Evolutionary conservation across 2,329 filamentous ascomycete species (phyloP).

Genomic region (Laburnicola sp.): DNA sequence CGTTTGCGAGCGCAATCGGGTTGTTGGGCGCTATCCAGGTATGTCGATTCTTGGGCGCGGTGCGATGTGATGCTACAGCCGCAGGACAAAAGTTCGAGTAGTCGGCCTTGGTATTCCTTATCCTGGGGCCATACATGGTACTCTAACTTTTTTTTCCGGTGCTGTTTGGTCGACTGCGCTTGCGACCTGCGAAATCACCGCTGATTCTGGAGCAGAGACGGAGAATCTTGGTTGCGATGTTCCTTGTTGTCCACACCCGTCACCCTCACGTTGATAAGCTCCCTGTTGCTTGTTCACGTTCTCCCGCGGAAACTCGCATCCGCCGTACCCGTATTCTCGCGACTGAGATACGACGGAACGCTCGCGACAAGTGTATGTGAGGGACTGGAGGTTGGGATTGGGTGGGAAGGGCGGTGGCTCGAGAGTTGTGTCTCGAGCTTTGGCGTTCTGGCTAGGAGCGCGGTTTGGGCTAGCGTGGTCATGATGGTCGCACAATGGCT

Average conservation of each 20-base stretch:
- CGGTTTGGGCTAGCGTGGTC: constrained; percentile 26
- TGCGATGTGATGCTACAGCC: neutral
- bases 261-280: constrained; percentile 32
- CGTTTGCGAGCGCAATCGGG: constrained; percentile 46
- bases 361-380: constrained; percentile 23
- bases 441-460: constrained; percentile 24
- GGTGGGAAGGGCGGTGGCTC: constrained; percentile 35
- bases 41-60: constrained; percentile 18
- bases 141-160: neutral
- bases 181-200: neutral
- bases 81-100: neutral
- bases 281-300: constrained; percentile 30
- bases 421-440: constrained; percentile 34
- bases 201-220: constrained; percentile 28
- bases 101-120: no score
- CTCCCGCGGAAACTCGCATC: constrained; percentile 25
- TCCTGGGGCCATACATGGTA: no score
- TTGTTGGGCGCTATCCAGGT: constrained; percentile 51
- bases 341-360: constrained; percentile 24
- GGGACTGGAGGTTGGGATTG: constrained; percentile 32
- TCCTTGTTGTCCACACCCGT: constrained; percentile 30
- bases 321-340: constrained; percentile 27
- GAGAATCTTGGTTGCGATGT: constrained; percentile 30
- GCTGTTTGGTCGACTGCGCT: neutral
- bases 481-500: constrained; percentile 43